A percentile compares a stretch with the other conserved stretches of the same genome.
Conservation (phyloP, 768 basidiomycete genomes). For the Xerocomellus chrysenteron region DNA sequence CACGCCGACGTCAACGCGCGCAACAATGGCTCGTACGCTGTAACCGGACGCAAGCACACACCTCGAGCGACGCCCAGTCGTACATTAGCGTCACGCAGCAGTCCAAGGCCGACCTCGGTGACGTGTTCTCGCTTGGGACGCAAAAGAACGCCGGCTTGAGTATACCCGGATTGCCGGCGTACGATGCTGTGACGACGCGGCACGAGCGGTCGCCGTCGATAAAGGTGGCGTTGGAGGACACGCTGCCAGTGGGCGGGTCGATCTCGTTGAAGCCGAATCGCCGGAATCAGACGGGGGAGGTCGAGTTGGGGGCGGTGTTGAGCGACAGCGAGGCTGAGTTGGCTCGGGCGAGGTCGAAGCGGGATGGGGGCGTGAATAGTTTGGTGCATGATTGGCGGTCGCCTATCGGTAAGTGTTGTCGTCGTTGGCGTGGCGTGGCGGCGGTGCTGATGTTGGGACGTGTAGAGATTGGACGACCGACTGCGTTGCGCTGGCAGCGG, state of each 20-base stretch:
- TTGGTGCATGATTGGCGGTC: constrained; percentile 66
- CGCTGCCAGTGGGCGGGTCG: constrained; percentile 5
- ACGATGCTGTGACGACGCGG: constrained; percentile 32
- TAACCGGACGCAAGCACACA: not conserved
- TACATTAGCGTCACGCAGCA: constrained; percentile 15
- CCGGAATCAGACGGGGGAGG: constrained; percentile 18
- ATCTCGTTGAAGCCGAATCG: constrained; percentile 28
- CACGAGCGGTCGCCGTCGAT: not conserved
- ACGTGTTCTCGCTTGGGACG: not conserved
- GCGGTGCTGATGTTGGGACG: not conserved
- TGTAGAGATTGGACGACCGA: constrained; percentile 16
- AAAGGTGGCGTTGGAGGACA: constrained; percentile 11
- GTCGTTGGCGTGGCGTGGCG: not conserved
- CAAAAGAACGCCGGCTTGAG: not conserved
- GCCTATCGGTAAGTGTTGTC: constrained; percentile 54
- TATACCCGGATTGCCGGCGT: constrained; percentile 17
- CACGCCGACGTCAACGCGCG: constrained; percentile 1
- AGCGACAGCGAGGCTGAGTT: constrained; percentile 44
- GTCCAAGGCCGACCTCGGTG: constrained; percentile 1
- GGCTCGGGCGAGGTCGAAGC: not conserved
- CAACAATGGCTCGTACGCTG: not conserved
- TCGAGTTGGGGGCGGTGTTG: constrained; percentile 20
- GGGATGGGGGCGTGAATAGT: constrained; percentile 40
- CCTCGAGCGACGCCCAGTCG: not conserved
- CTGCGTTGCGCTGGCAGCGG: not conserved